Conservation (phyloP, 108 stramenopile genomes). For the Hondaea fermentalgiana region DNA sequence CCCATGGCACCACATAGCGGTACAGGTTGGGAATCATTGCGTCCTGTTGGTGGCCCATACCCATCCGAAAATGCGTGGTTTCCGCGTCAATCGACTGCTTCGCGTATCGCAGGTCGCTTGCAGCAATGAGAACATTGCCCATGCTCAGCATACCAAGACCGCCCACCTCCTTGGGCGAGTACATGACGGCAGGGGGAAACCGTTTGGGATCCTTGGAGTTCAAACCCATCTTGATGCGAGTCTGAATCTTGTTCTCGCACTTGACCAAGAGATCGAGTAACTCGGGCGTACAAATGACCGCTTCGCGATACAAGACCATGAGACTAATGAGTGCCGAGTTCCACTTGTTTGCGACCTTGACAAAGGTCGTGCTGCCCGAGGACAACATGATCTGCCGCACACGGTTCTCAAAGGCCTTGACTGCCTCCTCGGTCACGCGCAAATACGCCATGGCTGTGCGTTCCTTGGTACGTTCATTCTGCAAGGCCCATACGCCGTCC, state of each 20-base stretch:
- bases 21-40: constrained; percentile 97
- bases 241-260: constrained; percentile 99
- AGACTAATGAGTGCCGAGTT: constrained; percentile 89
- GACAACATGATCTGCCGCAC: constrained; percentile 97
- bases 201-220: constrained; percentile 97
- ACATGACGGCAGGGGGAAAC: constrained; percentile 56
- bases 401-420: constrained; percentile 89
- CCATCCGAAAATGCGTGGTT: constrained; percentile 95
- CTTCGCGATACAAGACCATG: constrained; percentile 98
- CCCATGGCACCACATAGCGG: constrained; percentile 97
- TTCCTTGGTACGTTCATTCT: constrained; percentile 96
- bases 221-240: constrained; percentile 96
- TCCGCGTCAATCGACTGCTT: constrained; percentile 90
- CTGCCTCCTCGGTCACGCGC: constrained; percentile 81
- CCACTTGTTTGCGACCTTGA: constrained; percentile 99
- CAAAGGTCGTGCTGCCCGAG: constrained; percentile 94
- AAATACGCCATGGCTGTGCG: constrained; percentile 94
- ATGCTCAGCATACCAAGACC: constrained; percentile 98
- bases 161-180: constrained; percentile 90
- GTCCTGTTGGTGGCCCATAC: constrained; percentile 95
- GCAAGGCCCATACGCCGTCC: constrained; percentile 98
- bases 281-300: constrained; percentile 95
- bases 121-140: constrained; percentile 98
- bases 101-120: constrained; percentile 93
- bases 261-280: constrained; percentile 90